Evolutionary conservation across 495 filamentous ascomycete species (phyloP).

Genomic region (Lichina pygmaea): DNA sequence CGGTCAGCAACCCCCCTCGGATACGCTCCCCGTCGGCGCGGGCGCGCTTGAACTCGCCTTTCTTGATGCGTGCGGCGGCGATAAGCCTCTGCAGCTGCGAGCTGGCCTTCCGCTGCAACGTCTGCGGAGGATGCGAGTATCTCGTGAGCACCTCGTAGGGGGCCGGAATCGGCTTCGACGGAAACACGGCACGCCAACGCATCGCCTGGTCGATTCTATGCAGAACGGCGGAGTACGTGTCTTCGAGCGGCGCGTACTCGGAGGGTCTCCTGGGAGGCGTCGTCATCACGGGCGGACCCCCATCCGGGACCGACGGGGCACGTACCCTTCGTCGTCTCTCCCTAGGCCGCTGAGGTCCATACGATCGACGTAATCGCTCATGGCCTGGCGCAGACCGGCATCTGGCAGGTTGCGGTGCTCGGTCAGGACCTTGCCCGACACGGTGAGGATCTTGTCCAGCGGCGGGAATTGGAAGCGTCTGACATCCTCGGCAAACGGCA

Average conservation of each 20-base stretch:
- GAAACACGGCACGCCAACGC: constrained; percentile 51
- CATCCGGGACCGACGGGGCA: not conserved
- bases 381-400: constrained; percentile 42
- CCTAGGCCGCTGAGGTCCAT: constrained; percentile 60
- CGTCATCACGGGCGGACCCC: constrained; percentile 6
- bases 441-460: constrained; percentile 61
- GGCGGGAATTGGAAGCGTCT: constrained; percentile 75
- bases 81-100: constrained; percentile 32
- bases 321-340: constrained; percentile 46
- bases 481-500: constrained; percentile 88
- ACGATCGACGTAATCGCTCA: constrained; percentile 74
- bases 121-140: constrained; percentile 46
- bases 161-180: constrained; percentile 36
- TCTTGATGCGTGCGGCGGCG: constrained; percentile 56
- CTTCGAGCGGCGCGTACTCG: constrained; percentile 56
- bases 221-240: constrained; percentile 72
- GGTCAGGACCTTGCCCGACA: constrained; percentile 60
- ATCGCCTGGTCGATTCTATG: constrained; percentile 75
- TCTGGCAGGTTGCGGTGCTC: constrained; percentile 72
- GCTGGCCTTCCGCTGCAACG: constrained; percentile 28
- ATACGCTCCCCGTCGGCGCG: not conserved
- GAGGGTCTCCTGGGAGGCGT: constrained; percentile 24
- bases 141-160: constrained; percentile 39
- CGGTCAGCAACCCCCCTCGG: not conserved
- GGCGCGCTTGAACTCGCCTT: constrained; percentile 21